Evolutionary conservation across 257 asterid species (phyloP).

Genomic region (Salvia rosmarinus): DNA sequence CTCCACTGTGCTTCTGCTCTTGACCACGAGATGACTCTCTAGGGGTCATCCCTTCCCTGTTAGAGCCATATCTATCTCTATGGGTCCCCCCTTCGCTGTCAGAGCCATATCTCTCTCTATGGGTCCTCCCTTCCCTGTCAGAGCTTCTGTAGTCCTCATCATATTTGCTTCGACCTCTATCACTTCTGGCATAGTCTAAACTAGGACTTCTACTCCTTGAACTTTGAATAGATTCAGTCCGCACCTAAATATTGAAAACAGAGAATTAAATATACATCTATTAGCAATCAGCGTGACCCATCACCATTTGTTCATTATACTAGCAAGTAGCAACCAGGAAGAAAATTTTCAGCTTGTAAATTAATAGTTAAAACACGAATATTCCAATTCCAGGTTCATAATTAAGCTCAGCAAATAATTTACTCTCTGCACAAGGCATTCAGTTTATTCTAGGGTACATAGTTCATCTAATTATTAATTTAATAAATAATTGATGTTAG

Average conservation of each 20-base stretch:
- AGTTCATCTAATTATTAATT: neutral
- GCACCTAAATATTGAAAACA: slow-evolving; percentile 45
- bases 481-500: too few species aligned
- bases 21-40: slow-evolving; percentile 61
- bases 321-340: slow-evolving; percentile 16
- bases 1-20: slow-evolving; percentile 52
- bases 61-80: slow-evolving; percentile 49
- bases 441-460: neutral
- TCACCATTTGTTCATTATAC: slow-evolving; percentile 14
- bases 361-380: neutral
- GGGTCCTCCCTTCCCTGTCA: slow-evolving; percentile 58
- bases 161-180: slow-evolving; percentile 53
- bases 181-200: slow-evolving; percentile 46
- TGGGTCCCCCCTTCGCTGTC: slow-evolving; percentile 58
- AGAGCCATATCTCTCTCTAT: slow-evolving; percentile 48
- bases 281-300: neutral
- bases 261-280: neutral
- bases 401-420: slow-evolving; percentile 10
- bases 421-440: neutral
- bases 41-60: slow-evolving; percentile 58
- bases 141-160: slow-evolving; percentile 56
- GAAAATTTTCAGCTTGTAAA: neutral
- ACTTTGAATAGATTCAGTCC: slow-evolving; percentile 50
- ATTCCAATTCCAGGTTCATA: neutral
- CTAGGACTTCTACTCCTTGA: slow-evolving; percentile 57